Base-by-base conservation (phyloP, 2,329 filamentous ascomycete species). In the Neofusicoccum sp. region DNA sequence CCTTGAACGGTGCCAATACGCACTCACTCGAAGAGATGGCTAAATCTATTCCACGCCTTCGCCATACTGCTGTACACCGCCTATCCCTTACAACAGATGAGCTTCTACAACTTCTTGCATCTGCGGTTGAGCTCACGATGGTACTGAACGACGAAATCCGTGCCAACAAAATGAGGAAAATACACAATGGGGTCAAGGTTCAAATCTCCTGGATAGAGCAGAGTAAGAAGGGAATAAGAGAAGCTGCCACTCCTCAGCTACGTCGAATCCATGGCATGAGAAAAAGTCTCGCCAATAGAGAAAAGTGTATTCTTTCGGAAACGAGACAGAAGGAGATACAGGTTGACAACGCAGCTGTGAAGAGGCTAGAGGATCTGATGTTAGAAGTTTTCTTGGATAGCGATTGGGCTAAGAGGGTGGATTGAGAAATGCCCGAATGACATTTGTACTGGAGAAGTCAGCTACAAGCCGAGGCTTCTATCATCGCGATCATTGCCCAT, bases 201-300 rank as follows among this genome's bases (percentile, higher is more conserved):
- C 45, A 49, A 29, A 33, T 49, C 45, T 28, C 31, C 16, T 33
- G 11, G 28, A 49, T 33, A n/a, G 45, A 33, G 12, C 45, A 14
- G 45, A 49, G 45, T 49, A 49, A 49, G 29, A 49, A 49, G 22
- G 34, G 6, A 49, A 49, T 49, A 49, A 49, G 45, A 14, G 45
- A 49, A 9, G n/a, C 22, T n/a, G 5, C 34, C 28, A 28, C 28
- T 14, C 45, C 45, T 34, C 45, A 49, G 28, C 45, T 34, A 9
- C 45, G 45, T 14, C 11, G 12, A 31, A 49, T 48, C 22, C 7
- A 48, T 8, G 45, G 45, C 6, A 49, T 49, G 45, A 49, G 45
- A 49, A 14, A 28, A 49, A 29, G 45, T 49, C 45, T 49, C n/a
- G 28, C 28, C 28, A 49, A 49, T 7, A 49, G 45, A 49, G 45